Evolutionary conservation across 1,284 basidiomycete genomes (phyloP), one percentile per base, ranked within the genome.

Genomic region (Ustilago xerochloae): DNA sequence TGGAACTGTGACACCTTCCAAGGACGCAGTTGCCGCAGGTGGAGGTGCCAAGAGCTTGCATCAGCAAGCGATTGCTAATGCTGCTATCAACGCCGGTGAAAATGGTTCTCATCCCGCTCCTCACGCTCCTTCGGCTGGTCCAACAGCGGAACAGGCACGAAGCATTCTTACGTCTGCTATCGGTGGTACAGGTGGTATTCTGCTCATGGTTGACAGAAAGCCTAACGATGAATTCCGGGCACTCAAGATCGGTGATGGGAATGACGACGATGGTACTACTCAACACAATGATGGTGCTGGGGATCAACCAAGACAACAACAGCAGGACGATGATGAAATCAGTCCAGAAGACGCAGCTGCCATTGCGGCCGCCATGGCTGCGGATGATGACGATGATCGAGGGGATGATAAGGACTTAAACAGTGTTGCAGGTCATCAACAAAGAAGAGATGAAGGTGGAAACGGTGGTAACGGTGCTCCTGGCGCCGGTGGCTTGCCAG

Each of bases 181-280:
- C n/a, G 80, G 75, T 15, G 75, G 79, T 10, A 75, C 77, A 13
- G 81, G 81, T 26, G 82, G 82, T 4, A 84, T 84, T 32, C 16
- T 84, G 59, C 62, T 84, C 43, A 75, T 84, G 57, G 49, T 77
- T 22, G 82, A 84, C 50, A 63, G 75, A 10, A 74, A 69, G 24
- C 73, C 81, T 0, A 51, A 61, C 4, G 77, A 81, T 28, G 59
- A 75, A 18, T 83, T 81, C 63, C 55, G 67, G 10, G 60, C 63
- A 18, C 60, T 81, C 56, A 65, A 68, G 38, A 52, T 77, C n/a
- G 63, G 63, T 9, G 67, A 68, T 43, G 41, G 33, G 24, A 24
- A 16, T 29, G 63, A 66, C 28, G 63, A 61, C n/a, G 56, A 58
- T 20, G 71, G 50, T 15, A 26, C 50, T 18, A 50, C 55, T 20